A percentile compares a stretch with the other conserved stretches of the same genome.
Conservation (phyloP, 1,284 basidiomycete genomes). For the Cutaneotrichosporon curvatum region DNA sequence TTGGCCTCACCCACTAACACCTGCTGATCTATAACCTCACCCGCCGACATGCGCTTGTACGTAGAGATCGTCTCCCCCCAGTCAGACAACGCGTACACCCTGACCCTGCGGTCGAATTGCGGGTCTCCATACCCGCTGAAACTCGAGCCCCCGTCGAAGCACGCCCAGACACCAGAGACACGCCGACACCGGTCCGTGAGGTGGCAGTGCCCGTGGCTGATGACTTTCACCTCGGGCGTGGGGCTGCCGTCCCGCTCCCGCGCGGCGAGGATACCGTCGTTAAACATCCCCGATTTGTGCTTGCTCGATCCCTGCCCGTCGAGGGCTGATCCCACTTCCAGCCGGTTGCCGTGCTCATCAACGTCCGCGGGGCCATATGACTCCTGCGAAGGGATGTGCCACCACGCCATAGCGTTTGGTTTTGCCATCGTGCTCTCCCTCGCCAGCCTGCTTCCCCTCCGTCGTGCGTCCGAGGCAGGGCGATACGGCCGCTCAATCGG, state of each 20-base stretch:
- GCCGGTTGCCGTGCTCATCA: conserved; percentile 48
- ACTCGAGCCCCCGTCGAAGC: conserved; percentile 88
- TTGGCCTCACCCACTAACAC: conserved; percentile 37
- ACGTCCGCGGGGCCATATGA: conserved; percentile 19
- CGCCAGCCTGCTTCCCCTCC: conserved; percentile 54
- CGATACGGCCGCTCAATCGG: conserved; percentile 75
- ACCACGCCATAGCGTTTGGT: conserved; percentile 88
- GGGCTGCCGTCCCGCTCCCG: conserved; percentile 19
- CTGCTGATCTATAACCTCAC: conserved; percentile 59
- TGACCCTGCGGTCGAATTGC: conserved; percentile 81
- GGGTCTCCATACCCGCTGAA: conserved; percentile 77
- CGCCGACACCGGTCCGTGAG: conserved; percentile 80
- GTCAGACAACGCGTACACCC: conserved; percentile 73
- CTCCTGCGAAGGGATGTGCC: conserved; percentile 85
- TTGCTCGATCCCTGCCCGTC: conserved; percentile 56
- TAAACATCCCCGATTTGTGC: conserved; percentile 69
- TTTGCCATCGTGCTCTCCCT: conserved; percentile 59
- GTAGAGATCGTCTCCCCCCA: conserved; percentile 84
- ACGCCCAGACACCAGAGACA: conserved; percentile 73
- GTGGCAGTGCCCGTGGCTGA: conserved; percentile 82
- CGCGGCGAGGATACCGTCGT: conserved; percentile 61
- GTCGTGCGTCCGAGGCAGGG: too few species aligned
- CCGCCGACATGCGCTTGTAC: conserved; percentile 75
- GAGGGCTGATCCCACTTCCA: conserved; percentile 62
- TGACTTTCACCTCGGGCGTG: conserved; percentile 51